Conservation (phyloP, 345 rosid genomes). For the Eucalyptus leucophloia region DNA sequence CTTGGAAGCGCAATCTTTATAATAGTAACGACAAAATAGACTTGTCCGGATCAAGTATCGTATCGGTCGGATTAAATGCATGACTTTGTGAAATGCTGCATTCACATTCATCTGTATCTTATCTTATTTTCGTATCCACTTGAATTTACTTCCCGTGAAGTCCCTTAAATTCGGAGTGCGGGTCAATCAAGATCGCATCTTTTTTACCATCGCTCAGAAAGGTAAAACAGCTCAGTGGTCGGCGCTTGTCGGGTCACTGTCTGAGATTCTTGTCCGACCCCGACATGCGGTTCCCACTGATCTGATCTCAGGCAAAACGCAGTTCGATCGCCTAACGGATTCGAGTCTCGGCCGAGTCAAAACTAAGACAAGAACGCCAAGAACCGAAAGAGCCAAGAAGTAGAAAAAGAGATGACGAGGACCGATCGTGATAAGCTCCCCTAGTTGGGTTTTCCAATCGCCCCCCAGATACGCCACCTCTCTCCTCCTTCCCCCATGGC, state of each 20-base stretch:
- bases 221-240: not conserved
- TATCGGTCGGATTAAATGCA: not conserved
- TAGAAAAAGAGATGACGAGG: not conserved
- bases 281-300: not conserved
- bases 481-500: constrained; percentile 30
- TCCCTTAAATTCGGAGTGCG: not conserved
- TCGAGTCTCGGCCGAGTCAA: not conserved
- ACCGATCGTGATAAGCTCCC: not conserved
- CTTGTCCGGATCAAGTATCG: not conserved
- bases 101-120: not conserved
- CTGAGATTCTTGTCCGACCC: not conserved
- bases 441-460: not conserved
- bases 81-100: not conserved
- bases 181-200: not conserved
- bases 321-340: not conserved
- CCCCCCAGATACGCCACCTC: not conserved
- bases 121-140: not conserved
- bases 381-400: not conserved
- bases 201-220: not conserved
- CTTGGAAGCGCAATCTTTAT: not conserved
- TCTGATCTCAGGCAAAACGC: not conserved
- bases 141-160: not conserved
- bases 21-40: not conserved
- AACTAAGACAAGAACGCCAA: not conserved
- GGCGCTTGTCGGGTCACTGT: not conserved